A percentile compares a stretch with the other conserved stretches of the same genome.
These are phyloP conservation scores for Panellus pusillus DNA, from an alignment of 768 basidiomycete species.

Conservation along the genomic window DNA sequence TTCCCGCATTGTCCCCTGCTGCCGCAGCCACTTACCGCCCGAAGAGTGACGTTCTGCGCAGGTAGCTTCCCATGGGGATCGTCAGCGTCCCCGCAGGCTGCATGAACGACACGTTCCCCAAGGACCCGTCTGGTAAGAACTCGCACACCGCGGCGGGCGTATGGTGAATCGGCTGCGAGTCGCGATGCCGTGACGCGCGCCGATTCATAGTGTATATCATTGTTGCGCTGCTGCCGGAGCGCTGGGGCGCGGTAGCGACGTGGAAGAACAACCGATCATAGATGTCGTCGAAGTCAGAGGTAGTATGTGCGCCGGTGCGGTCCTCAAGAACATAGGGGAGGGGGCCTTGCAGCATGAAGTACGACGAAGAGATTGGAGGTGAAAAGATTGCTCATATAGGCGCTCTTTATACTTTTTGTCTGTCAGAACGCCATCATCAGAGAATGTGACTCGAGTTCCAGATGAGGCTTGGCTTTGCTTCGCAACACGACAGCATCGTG, in stretches of 20 bases:
- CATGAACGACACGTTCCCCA: constrained; percentile 61
- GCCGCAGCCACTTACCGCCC: constrained; percentile 50
- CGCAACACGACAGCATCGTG: constrained; percentile 12
- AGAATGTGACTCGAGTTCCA: constrained; percentile 6
- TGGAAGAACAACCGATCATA: constrained; percentile 76
- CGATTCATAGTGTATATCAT: constrained; percentile 68
- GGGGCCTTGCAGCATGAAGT: constrained; percentile 19
- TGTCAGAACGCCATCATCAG: constrained; percentile 1
- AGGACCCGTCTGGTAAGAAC: constrained; percentile 54
- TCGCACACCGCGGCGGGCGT: constrained; percentile 59
- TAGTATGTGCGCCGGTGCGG: constrained; percentile 54
- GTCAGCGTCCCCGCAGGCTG: constrained; percentile 39
- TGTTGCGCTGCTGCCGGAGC: constrained; percentile 33
- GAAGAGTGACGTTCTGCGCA: constrained; percentile 63
- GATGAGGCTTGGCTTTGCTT: constrained; percentile 5
- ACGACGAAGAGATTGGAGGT: constrained; percentile 9
- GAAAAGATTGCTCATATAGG: too few relatives aligned
- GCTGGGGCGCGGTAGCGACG: constrained; percentile 50
- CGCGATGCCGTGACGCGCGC: constrained; percentile 60
- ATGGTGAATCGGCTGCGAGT: constrained; percentile 50
- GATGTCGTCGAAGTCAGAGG: constrained; percentile 73
- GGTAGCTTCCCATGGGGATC: constrained; percentile 63
- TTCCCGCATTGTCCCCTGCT: neutral
- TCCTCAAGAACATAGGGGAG: constrained; percentile 68
- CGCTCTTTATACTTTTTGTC: constrained; percentile 17